phyloP scores from a whole-genome alignment of 441 rosid species.

The Hura crepitans region DNA sequence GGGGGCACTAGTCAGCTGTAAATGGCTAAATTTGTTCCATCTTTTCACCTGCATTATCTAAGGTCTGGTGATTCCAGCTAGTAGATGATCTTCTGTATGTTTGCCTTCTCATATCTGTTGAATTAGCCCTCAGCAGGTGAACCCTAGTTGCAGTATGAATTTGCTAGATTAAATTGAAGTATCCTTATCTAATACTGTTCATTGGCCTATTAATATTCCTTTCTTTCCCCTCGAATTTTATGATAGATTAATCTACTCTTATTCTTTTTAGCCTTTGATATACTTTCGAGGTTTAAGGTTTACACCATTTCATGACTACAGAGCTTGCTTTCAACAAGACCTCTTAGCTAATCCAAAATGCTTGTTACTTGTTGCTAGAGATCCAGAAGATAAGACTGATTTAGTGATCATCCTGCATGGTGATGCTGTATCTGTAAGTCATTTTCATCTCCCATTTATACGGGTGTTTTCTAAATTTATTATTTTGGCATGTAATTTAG shows the following conservation, averaged over 20 bases:
- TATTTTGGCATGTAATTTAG: conserved; percentile 1
- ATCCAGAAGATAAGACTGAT: conserved; percentile 81
- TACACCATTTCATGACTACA: conserved; percentile 3
- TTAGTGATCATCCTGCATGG: conserved; percentile 78
- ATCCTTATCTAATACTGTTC: conserved; percentile 7
- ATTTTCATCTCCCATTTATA: conserved; percentile 8
- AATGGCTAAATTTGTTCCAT: neutral
- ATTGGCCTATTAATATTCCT: neutral
- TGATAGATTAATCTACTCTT: neutral
- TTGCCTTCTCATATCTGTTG: neutral
- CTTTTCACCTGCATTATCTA: neutral
- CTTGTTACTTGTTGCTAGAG: conserved; percentile 73
- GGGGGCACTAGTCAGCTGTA: too few species aligned
- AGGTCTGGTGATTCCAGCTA: neutral
- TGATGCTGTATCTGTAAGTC: conserved; percentile 70
- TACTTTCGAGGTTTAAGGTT: neutral
- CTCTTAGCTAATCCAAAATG: conserved; percentile 74
- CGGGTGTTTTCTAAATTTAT: neutral
- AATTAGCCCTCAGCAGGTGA: neutral
- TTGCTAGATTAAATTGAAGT: neutral
- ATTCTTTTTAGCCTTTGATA: conserved; percentile 9
- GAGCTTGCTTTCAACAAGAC: conserved; percentile 46
- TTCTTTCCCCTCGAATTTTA: neutral
- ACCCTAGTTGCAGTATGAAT: neutral
- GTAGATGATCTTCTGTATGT: neutral